These are phyloP conservation scores for Arctium lappa DNA, from an alignment of 129 eudicot genomes.

Conservation along the genomic window DNA sequence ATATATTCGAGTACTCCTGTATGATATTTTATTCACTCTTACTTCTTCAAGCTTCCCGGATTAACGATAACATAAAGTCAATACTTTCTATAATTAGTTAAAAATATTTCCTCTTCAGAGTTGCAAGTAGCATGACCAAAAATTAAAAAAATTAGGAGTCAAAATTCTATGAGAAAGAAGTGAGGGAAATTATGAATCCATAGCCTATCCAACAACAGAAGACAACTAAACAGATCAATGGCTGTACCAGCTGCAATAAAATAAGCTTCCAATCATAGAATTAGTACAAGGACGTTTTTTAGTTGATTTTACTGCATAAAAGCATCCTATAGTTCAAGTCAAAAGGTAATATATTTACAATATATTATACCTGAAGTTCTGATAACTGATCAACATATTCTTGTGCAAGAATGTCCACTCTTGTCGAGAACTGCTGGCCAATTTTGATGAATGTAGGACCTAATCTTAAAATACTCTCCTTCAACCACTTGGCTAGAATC, in stretches of 20 bases:
- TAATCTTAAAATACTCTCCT: constrained; percentile 82
- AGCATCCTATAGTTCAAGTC: neutral
- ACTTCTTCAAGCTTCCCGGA: neutral
- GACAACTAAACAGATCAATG: neutral
- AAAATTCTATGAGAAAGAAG: neutral
- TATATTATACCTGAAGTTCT: constrained; percentile 82
- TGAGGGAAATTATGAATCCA: neutral
- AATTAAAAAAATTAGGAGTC: neutral
- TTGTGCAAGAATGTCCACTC: constrained; percentile 99
- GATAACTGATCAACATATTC: constrained; percentile 98
- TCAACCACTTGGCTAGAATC: constrained; percentile 93
- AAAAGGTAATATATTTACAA: neutral
- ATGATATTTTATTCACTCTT: neutral
- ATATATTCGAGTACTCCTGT: neutral
- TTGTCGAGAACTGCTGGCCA: constrained; percentile 96
- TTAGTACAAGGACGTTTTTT: neutral
- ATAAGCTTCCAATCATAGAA: neutral
- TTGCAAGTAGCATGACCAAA: neutral
- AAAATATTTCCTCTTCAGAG: neutral
- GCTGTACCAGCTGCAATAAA: neutral
- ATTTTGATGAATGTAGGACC: constrained; percentile 98
- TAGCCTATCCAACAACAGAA: constrained; percentile 1
- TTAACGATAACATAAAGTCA: neutral
- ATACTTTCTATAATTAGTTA: neutral
- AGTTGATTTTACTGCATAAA: neutral